phyloP scores from a whole-genome alignment of 768 basidiomycete species.

The Russula brevipes region DNA sequence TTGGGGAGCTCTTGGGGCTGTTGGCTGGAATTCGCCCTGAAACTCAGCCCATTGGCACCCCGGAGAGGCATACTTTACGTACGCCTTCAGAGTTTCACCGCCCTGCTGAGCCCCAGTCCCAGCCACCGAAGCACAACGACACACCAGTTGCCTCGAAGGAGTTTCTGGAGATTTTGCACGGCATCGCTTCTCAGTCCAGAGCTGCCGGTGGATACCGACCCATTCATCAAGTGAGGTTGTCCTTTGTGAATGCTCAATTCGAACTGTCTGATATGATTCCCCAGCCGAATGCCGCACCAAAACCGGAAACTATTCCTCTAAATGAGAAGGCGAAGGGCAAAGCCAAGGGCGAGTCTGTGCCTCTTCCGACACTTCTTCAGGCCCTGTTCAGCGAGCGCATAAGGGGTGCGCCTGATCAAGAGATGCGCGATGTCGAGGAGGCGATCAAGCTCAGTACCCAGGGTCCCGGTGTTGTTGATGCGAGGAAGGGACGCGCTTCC shows the following conservation, averaged over 20 bases:
- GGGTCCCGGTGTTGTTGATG: constrained; percentile 1
- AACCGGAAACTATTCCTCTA: neutral
- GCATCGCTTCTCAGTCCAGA: neutral
- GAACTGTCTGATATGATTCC: neutral
- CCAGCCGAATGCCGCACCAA: neutral
- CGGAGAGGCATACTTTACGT: neutral
- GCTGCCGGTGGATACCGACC: neutral
- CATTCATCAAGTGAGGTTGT: neutral
- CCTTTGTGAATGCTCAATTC: neutral
- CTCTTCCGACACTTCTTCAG: neutral
- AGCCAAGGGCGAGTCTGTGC: neutral
- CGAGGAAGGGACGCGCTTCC: neutral
- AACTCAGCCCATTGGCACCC: neutral
- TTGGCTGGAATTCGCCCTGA: neutral
- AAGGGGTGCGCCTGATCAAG: constrained; percentile 2
- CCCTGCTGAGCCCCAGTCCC: neutral
- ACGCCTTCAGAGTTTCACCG: neutral
- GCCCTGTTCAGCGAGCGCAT: neutral
- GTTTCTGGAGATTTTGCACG: constrained; percentile 4
- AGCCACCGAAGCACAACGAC: neutral
- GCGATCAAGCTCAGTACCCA: constrained; percentile 18
- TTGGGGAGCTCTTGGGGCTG: neutral
- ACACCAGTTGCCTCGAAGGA: neutral
- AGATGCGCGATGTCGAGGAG: neutral
- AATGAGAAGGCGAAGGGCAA: constrained; percentile 1